phyloP scores from a whole-genome alignment of 768 basidiomycete genomes.

The Macrolepiota dolichaula region DNA sequence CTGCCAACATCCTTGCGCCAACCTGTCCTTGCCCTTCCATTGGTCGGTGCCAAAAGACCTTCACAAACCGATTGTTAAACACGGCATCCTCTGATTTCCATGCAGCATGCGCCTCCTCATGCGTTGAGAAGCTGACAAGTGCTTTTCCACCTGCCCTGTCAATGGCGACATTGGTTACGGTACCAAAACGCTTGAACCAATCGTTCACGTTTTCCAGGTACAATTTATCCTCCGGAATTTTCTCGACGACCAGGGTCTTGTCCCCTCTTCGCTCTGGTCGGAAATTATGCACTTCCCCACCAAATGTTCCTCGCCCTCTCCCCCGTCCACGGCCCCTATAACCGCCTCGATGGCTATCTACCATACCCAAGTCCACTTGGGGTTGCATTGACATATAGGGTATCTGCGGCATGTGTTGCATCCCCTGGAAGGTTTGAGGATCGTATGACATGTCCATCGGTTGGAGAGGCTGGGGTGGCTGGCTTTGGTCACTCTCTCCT shows the following conservation, averaged over 20 bases:
- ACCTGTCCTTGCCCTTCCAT: conserved; percentile 86
- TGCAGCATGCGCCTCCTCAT: conserved; percentile 81
- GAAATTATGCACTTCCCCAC: conserved; percentile 63
- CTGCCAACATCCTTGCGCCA: conserved; percentile 76
- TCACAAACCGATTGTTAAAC: conserved; percentile 91
- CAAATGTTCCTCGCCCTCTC: conserved; percentile 44
- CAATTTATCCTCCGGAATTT: conserved; percentile 85
- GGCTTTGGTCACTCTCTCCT: conserved; percentile 15
- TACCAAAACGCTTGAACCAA: conserved; percentile 92
- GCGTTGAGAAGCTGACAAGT: conserved; percentile 80
- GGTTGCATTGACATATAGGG: conserved; percentile 20
- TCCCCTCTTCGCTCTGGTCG: conserved; percentile 64
- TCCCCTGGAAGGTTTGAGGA: conserved; percentile 1
- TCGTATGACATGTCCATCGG: conserved; percentile 5
- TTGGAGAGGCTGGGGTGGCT: background rate
- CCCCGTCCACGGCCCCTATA: conserved; percentile 45
- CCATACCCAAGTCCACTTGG: conserved; percentile 29
- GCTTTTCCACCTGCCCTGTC: conserved; percentile 75
- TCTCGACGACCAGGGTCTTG: conserved; percentile 89
- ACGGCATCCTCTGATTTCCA: conserved; percentile 96
- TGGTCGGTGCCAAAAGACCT: conserved; percentile 93
- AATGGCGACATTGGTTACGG: conserved; percentile 88
- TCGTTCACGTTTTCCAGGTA: conserved; percentile 73
- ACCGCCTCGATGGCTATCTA: conserved; percentile 24
- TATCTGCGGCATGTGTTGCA: conserved; percentile 3